Evolutionary conservation across 139 green algal species (phyloP), one percentile per base, ranked within the genome.

Genomic region (Chlamydomonas sp.): DNA sequence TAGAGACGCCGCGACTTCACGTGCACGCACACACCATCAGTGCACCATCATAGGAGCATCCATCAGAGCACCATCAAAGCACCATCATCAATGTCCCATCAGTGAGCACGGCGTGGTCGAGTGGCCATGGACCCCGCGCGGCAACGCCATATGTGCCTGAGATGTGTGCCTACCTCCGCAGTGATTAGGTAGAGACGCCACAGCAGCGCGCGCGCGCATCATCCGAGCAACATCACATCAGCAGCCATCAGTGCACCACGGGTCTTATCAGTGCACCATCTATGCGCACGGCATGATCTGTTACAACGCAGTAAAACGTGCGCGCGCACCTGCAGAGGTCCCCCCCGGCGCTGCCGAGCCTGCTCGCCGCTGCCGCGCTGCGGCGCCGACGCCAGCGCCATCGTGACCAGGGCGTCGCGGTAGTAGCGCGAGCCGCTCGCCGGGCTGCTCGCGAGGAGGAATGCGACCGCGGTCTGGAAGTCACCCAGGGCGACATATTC

Each of bases 401-500:
- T 68, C 0, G 88, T 86, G 48, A 84, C 89, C 35, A 94, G 77
- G 4, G 89, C 84, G 65, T 91, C 84, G 13, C 87, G 73, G 70
- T 83, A 84, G 72, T 83, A 83, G 37, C 62, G 33, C 38, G 37
- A 36, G 35, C 47, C 82, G 90, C 66, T 83, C 57, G 89, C 89
- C 0, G 89, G 89, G 3, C 72, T 73, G 20, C 75, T 83, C 28
- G 84, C 75, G 60, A 96, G 79, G 67, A 96, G 81, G 67, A 95
- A 90, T 6, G 84, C 89, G 6, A 96, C 90, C 3, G 89, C 90
- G 6, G 87, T 88, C 61, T 87, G 75, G 30, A 85, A 85, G 74
- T 96, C 90, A 1, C 90, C 90, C 29, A 83, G 49, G 2, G 70
- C 62, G 35, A 81, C 75, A 49, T 83, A 83, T 71, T 81, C 76